Evolutionary conservation across 2,329 filamentous ascomycete species (phyloP), one percentile per base, ranked within the genome.

Genomic region (Chaetomium olivaceum): DNA sequence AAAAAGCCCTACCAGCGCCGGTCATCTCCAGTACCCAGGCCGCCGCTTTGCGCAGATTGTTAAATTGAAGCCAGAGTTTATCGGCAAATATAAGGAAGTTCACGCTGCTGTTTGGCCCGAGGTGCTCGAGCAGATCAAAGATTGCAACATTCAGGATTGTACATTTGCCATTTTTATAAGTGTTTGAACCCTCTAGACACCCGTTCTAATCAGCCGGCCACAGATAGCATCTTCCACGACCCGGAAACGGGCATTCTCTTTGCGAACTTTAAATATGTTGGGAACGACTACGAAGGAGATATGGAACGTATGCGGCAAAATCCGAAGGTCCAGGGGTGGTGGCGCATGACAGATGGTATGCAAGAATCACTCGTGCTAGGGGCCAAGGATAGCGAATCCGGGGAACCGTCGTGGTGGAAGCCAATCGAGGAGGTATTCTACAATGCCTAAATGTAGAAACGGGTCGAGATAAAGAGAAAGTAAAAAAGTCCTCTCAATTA

Each of bases 71-170:
- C 86, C 87, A 14, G 86, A 89, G 68, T 84, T 80, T 67, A 79
- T 90, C 16, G 83, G 84, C 25, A 84, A 87, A 69, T 94, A 93
- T 80, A 93, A 91, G 76, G 83, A 88, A 72, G 88, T 86, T 68
- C 91, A 93, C 74, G 87, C 86, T 7, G 83, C 82, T 4, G 89
- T 92, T 0, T 94, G 91, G 91, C 90, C 90, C 6, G 89, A 91
- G 71, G 90, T 95, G 0, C 78, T 91, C 39, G 83, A 87, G 75
- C 89, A 92, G 78, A 93, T 94, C 73, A 87, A 88, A 74, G 85
- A 88, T 50, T 91, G 88, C 75, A 90, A 90, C 70, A 91, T 94
- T 65, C 79, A 82, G 67, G 91, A 94, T 74, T 94, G 87, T 89
- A 77, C 67, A 82, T n/a, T 25, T 19, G 16, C 9, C 31, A 5